Evolutionary conservation across 179 eudicot species (phyloP), one percentile per base, ranked within the genome.

Genomic region (Silene noctiflora): DNA sequence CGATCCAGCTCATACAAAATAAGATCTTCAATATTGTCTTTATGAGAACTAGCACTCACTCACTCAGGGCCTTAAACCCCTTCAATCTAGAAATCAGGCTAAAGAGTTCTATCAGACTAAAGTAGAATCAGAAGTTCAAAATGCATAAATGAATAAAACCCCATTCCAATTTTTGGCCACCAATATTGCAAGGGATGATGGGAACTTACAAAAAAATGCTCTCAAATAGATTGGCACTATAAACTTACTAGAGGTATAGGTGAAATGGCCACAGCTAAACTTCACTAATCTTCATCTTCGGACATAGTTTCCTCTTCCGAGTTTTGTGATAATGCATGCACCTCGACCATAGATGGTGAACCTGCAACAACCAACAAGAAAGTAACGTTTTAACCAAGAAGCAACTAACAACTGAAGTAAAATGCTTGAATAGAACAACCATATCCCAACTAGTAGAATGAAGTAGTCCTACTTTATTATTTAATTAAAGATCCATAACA

Each of bases 271-370:
- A 39, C 35, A 75, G 61, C 60, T 67, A 64, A 64, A 48, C 74
- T 16, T 67, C 31, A 44, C 72, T 46, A 72, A 21, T 81, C 83
- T 61, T 81, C 83, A 71, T 80, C 76, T 53, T 66, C 81, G 3
- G 78, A 65, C 39, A 20, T 46, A 20, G 80, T 17, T 44, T 22
- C 68, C 35, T 77, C n/a, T 27, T 59, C 75, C 9, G 31, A 12
- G 19, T 11, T 71, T 9, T n/a, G 62, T 16, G 74, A 71, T 60
- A 1, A 71, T 16, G 53, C 42, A 71, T 53, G 74, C 62, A 51
- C 62, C 62, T 71, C 74, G 1, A 27, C 74, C 61, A 53, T 9
- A 53, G 74, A 21, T 2, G 74, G 39, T 16, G 42, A 53, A 25
- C 22, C 74, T 71, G 39, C 16, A 7, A 24, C 46, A 71, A 71